phyloP scores from a whole-genome alignment of 805 yeast species.

The Wickerhamomyces queroliae region DNA sequence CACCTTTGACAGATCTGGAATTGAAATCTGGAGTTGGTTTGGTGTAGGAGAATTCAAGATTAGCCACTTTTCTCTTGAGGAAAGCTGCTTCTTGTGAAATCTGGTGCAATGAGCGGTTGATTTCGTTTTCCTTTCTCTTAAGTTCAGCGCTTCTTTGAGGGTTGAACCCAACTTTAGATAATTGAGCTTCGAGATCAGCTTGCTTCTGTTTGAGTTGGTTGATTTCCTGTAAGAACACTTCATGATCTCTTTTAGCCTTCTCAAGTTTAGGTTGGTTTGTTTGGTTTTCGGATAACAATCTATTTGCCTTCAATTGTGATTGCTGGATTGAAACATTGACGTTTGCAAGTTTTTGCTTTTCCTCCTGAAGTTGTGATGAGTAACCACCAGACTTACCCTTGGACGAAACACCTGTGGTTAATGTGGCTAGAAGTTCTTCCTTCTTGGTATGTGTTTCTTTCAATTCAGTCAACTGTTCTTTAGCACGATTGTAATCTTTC shows the following conservation, averaged over 20 bases:
- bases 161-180: constrained; percentile 54
- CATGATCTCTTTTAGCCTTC: constrained; percentile 47
- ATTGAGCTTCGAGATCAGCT: constrained; percentile 31
- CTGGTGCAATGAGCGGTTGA: constrained; percentile 39
- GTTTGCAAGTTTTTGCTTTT: constrained; percentile 48
- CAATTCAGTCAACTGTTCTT: constrained; percentile 35
- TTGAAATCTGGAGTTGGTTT: constrained; percentile 60
- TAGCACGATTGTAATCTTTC: constrained; percentile 37
- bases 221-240: constrained; percentile 35
- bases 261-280: constrained; percentile 40
- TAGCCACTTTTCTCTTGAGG: constrained; percentile 59
- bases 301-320: constrained; percentile 49
- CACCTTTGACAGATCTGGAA: constrained; percentile 67
- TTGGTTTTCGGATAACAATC: constrained; percentile 46
- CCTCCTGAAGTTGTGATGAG: constrained; percentile 59
- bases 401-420: constrained; percentile 86
- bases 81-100: constrained; percentile 43
- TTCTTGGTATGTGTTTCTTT: constrained; percentile 48
- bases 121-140: constrained; percentile 36
- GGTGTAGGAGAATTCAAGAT: constrained; percentile 69
- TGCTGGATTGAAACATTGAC: constrained; percentile 53
- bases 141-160: constrained; percentile 38
- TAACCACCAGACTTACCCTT: constrained; percentile 76
- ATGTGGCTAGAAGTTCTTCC: constrained; percentile 74
- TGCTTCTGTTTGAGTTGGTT: constrained; percentile 34